A percentile compares a stretch with the other conserved stretches of the same genome.
Conservation (phyloP, 805 yeast species). For the Helenozyma rhizophorensis region DNA sequence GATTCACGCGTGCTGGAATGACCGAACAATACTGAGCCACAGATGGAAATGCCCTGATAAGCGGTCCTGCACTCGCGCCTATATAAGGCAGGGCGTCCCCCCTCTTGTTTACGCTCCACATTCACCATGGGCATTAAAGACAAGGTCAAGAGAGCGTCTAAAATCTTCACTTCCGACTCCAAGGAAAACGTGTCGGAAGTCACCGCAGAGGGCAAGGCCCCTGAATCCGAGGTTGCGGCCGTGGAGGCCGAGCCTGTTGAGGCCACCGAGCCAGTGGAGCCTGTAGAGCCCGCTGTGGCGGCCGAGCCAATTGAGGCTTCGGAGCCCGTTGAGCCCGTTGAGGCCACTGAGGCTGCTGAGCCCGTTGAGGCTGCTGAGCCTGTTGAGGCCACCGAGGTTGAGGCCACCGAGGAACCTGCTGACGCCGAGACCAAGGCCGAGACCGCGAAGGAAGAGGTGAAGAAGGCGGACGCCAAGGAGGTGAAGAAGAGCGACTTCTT, state of each 20-base stretch:
- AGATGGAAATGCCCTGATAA: no score
- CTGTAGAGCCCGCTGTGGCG: constrained; percentile 2
- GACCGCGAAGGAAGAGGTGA: constrained; percentile 27
- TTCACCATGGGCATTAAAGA: constrained; percentile 15
- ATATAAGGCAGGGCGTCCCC: no score
- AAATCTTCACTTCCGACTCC: constrained; percentile 12
- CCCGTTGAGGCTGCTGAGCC: constrained; percentile 3
- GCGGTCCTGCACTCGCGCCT: no score
- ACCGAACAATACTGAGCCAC: no score
- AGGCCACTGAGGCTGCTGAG: constrained; percentile 3
- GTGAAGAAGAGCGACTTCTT: constrained; percentile 32
- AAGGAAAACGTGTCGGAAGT: constrained; percentile 9
- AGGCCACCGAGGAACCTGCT: constrained; percentile 1
- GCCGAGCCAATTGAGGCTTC: constrained; percentile 2
- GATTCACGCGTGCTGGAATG: no score
- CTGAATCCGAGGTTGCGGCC: constrained; percentile 2
- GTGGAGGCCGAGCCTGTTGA: no score
- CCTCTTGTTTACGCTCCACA: no score
- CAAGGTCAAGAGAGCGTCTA: constrained; percentile 14
- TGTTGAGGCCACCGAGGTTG: constrained; percentile 1
- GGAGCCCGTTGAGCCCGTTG: not conserved
- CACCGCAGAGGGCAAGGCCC: not conserved
- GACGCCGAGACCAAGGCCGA: constrained; percentile 8
- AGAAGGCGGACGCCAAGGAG: constrained; percentile 18
- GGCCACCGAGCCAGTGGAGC: constrained; percentile 5